Conservation (phyloP, 768 basidiomycete genomes). For the Hydnomerulius pinastri region DNA sequence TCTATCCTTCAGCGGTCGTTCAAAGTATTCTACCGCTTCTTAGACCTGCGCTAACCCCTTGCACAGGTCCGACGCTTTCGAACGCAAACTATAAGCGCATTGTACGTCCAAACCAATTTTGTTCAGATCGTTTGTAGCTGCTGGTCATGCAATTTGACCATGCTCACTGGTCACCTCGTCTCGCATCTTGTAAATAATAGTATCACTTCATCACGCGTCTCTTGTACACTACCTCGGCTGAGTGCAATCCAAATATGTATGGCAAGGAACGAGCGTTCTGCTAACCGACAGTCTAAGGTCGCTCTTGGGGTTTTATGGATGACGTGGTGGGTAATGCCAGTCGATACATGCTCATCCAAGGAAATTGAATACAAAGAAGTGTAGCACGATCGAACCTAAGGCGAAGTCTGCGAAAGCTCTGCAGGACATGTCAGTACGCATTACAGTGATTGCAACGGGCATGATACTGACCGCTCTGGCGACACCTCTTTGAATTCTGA, state of each 20-base stretch:
- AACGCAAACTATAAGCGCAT: slow-evolving; percentile 40
- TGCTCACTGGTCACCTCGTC: background rate
- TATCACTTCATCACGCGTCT: background rate
- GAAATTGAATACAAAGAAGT: slow-evolving; percentile 99
- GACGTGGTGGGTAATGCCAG: background rate
- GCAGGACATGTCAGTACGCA: slow-evolving; percentile 5
- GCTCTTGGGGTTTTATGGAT: background rate
- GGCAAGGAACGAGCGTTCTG: background rate
- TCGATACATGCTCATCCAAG: slow-evolving; percentile 59
- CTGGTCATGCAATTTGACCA: background rate
- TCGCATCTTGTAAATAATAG: background rate
- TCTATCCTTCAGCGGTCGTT: background rate
- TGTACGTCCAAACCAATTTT: background rate
- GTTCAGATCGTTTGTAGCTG: background rate
- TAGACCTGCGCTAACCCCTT: slow-evolving; percentile 64
- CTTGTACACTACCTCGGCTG: slow-evolving; percentile 16
- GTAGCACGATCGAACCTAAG: slow-evolving; percentile 90
- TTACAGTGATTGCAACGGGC: background rate
- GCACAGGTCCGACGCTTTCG: slow-evolving; percentile 75
- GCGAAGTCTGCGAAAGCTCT: slow-evolving; percentile 99
- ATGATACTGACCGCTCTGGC: slow-evolving; percentile 76
- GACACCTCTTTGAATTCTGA: slow-evolving; percentile 87
- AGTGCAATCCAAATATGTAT: background rate
- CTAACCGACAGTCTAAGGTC: background rate
- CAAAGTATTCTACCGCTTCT: background rate